phyloP scores from a whole-genome alignment of 2,329 filamentous ascomycete species.

The Xylaria polymorpha region DNA sequence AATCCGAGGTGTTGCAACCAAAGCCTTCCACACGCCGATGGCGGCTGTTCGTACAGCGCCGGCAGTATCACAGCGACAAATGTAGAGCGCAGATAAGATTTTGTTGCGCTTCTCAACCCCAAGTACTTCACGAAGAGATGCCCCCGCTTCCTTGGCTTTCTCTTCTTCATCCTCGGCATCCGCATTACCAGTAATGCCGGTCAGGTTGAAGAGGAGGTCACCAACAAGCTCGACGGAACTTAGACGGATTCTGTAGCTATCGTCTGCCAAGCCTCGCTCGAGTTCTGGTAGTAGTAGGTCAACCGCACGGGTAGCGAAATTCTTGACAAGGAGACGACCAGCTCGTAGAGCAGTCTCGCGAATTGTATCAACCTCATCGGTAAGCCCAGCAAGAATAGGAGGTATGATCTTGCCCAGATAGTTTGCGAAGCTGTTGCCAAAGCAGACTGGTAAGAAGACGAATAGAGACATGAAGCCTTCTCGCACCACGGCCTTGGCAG shows the following conservation, averaged over 20 bases:
- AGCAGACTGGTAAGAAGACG: conserved; percentile 98
- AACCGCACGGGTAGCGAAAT: conserved; percentile 94
- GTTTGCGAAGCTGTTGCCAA: conserved; percentile 97
- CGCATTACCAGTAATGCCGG: conserved; percentile 84
- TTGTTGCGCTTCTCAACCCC: conserved; percentile 97
- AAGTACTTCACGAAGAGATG: conserved; percentile 92
- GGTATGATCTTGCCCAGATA: conserved; percentile 97
- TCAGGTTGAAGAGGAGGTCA: conserved; percentile 96
- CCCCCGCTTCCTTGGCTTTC: conserved; percentile 83
- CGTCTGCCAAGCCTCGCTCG: conserved; percentile 95
- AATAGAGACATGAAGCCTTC: conserved; percentile 99
- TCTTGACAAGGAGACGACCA: conserved; percentile 94
- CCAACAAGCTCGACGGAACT: conserved; percentile 98
- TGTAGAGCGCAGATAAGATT: conserved; percentile 95
- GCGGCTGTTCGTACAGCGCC: conserved; percentile 90
- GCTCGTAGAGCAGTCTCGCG: conserved; percentile 95
- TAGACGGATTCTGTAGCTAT: conserved; percentile 96
- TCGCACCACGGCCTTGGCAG: conserved; percentile 86
- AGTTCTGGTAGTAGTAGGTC: conserved; percentile 94
- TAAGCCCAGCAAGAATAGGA: conserved; percentile 90
- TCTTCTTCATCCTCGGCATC: conserved; percentile 84
- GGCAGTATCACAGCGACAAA: conserved; percentile 97
- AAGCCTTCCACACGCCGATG: conserved; percentile 94
- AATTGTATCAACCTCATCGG: conserved; percentile 96
- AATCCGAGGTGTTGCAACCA: conserved; percentile 90